Percentiles rank a stretch among this genome's conserved stretches.
Evolutionary conservation across 2,329 filamentous ascomycete species (phyloP).

Genomic region (Colletotrichum viniferum): DNA sequence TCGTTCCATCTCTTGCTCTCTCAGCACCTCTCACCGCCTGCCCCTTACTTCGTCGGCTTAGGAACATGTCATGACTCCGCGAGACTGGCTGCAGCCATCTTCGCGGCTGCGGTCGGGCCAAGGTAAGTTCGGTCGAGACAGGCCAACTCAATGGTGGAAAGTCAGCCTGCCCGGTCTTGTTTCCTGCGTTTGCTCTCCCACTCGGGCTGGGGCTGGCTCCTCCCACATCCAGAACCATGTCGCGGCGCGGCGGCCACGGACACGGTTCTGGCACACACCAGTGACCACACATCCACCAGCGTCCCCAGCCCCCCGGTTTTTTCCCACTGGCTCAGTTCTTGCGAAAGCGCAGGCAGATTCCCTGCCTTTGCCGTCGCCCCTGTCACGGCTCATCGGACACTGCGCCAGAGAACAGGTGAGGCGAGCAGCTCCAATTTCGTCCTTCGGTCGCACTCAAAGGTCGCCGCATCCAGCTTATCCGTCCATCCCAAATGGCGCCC

Average conservation of each 20-base stretch:
- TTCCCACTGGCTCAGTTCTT: background rate
- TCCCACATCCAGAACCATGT: slow-evolving; percentile 1
- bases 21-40: background rate
- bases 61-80: background rate
- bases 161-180: background rate
- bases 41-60: background rate
- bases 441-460: background rate
- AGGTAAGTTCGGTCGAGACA: background rate
- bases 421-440: slow-evolving; percentile 6
- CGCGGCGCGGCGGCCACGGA: background rate
- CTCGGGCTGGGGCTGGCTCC: background rate
- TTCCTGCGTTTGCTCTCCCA: background rate
- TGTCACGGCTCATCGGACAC: slow-evolving; percentile 6
- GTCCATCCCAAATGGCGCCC: slow-evolving; percentile 1
- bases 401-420: slow-evolving; percentile 5
- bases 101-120: background rate
- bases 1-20: background rate
- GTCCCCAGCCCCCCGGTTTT: slow-evolving; percentile 11
- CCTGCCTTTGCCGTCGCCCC: background rate
- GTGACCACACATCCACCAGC: background rate
- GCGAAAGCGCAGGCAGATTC: slow-evolving; percentile 1
- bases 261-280: background rate
- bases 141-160: background rate
- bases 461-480: background rate
- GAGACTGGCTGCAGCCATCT: background rate